Conservation (phyloP, 1,284 basidiomycete species). For the Cryptococcus amylolentus region DNA sequence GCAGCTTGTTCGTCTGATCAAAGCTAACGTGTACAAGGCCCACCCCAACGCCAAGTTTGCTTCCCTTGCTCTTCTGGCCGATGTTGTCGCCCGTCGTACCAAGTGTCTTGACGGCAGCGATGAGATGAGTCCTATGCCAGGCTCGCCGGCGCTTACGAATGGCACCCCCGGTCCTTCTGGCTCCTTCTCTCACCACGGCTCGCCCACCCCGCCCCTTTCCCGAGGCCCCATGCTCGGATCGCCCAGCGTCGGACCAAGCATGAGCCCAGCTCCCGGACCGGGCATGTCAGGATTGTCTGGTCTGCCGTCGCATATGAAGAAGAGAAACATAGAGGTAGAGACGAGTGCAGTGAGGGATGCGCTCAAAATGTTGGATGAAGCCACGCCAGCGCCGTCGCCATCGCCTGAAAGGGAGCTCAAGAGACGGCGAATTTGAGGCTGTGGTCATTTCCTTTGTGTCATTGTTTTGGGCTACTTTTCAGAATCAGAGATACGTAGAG, state of each 20-base stretch:
- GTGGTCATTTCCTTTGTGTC: neutral
- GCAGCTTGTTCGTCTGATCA: neutral
- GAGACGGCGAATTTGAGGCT: slow-evolving; percentile 2
- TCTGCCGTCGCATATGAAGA: slow-evolving; percentile 25
- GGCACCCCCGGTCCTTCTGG: slow-evolving; percentile 18
- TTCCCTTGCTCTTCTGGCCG: slow-evolving; percentile 73
- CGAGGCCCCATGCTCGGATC: slow-evolving; percentile 41
- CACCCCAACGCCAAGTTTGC: slow-evolving; percentile 83
- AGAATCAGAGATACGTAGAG: no score
- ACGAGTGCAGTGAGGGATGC: slow-evolving; percentile 74
- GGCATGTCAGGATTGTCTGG: neutral
- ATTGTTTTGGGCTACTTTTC: no score
- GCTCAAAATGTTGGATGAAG: slow-evolving; percentile 64
- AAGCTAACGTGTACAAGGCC: slow-evolving; percentile 42
- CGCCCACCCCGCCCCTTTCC: slow-evolving; percentile 34
- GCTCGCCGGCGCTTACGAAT: slow-evolving; percentile 34
- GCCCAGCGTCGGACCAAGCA: neutral
- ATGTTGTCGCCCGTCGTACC: slow-evolving; percentile 78
- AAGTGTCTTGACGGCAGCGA: slow-evolving; percentile 70
- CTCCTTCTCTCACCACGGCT: neutral
- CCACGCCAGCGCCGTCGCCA: slow-evolving; percentile 11
- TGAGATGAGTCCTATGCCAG: slow-evolving; percentile 59
- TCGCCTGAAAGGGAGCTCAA: slow-evolving; percentile 8
- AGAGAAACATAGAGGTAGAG: slow-evolving; percentile 67
- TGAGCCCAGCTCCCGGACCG: no score